phyloP scores from a whole-genome alignment of 495 filamentous ascomycete genomes.

The Annulohypoxylon moriforme region DNA sequence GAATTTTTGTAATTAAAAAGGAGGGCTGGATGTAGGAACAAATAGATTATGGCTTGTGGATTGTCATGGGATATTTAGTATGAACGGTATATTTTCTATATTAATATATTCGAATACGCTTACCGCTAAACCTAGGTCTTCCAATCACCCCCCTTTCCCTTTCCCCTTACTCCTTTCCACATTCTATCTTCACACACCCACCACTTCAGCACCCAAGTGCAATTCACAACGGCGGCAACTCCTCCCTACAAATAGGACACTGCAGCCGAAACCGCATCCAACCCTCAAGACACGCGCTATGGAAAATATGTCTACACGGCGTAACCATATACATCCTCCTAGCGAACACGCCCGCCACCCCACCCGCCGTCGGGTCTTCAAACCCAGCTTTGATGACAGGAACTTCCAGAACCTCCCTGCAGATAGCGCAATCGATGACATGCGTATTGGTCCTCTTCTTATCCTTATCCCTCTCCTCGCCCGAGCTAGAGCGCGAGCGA shows the following conservation, averaged over 20 bases:
- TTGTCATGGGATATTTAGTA: too few relatives aligned
- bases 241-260: conserved; percentile 95
- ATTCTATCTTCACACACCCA: too few relatives aligned
- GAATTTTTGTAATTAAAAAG: too few relatives aligned
- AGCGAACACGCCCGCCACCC: conserved; percentile 76
- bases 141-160: too few relatives aligned
- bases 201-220: neutral
- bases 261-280: conserved; percentile 95
- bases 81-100: too few relatives aligned
- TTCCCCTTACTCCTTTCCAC: too few relatives aligned
- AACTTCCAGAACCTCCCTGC: conserved; percentile 89
- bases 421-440: conserved; percentile 89
- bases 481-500: conserved; percentile 44
- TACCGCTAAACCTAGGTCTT: too few relatives aligned
- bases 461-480: conserved; percentile 39
- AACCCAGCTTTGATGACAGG: conserved; percentile 75
- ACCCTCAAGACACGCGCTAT: conserved; percentile 90
- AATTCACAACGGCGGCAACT: conserved; percentile 77
- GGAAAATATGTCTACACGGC: conserved; percentile 95
- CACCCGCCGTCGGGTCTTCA: conserved; percentile 62
- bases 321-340: conserved; percentile 94
- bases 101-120: too few relatives aligned
- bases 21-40: too few relatives aligned
- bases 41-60: too few relatives aligned
- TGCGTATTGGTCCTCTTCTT: conserved; percentile 58